Evolutionary conservation across 2,329 filamentous ascomycete species (phyloP).

Genomic region (Pseudonectria buxi): DNA sequence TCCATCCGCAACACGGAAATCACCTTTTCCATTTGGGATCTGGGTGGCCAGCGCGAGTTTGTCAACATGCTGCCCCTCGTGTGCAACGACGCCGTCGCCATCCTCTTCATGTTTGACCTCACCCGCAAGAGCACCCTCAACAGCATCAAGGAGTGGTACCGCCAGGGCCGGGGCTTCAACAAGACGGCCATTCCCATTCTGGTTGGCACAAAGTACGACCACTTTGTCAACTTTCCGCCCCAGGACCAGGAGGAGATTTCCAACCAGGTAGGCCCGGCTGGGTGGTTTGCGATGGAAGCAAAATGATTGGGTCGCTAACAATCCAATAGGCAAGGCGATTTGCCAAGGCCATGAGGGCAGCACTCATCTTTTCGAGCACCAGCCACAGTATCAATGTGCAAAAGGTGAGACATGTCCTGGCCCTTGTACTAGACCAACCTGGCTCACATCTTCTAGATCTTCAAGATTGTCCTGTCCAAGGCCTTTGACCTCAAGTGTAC

Average conservation of each 20-base stretch:
- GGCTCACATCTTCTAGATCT: slow-evolving; percentile 59
- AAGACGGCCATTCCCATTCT: slow-evolving; percentile 99
- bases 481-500: slow-evolving; percentile 98
- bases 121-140: slow-evolving; percentile 97
- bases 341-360: slow-evolving; percentile 96
- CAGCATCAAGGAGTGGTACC: slow-evolving; percentile 99
- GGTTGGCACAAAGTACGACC: slow-evolving; percentile 97
- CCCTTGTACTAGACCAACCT: slow-evolving; percentile 1
- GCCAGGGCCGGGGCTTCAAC: slow-evolving; percentile 96
- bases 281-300: background rate
- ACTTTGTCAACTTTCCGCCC: slow-evolving; percentile 96
- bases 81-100: slow-evolving; percentile 97
- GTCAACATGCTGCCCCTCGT: slow-evolving; percentile 99
- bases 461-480: slow-evolving; percentile 98
- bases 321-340: slow-evolving; percentile 75
- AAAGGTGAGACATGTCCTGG: slow-evolving; percentile 55
- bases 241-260: slow-evolving; percentile 99
- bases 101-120: slow-evolving; percentile 99
- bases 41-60: slow-evolving; percentile 96
- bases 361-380: slow-evolving; percentile 96
- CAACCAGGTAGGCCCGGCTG: slow-evolving; percentile 62
- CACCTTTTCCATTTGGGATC: slow-evolving; percentile 98
- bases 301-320: slow-evolving; percentile 5
- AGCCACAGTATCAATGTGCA: slow-evolving; percentile 99
- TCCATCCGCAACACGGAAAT: slow-evolving; percentile 99